Conservation (phyloP, 306 rosid genomes). For the Geum urbanum region DNA sequence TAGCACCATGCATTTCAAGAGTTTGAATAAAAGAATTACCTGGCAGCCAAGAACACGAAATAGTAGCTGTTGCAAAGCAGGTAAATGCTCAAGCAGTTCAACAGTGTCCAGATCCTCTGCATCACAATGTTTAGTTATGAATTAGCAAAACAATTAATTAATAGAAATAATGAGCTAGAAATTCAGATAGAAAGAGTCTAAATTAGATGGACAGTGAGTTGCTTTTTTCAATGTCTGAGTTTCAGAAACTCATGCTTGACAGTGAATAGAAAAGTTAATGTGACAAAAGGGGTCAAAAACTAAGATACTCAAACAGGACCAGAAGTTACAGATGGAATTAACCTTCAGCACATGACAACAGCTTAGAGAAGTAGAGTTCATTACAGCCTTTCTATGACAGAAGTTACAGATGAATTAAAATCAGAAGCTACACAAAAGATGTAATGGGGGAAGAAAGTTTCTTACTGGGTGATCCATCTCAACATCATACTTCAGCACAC, state of each 20-base stretch:
- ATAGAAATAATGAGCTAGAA: neutral
- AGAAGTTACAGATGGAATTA: neutral
- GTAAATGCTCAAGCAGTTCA: conserved; percentile 89
- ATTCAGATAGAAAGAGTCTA: neutral
- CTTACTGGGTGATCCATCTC: conserved; percentile 94
- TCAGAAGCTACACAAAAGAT: neutral
- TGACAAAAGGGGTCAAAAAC: neutral
- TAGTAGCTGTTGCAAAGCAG: conserved; percentile 90
- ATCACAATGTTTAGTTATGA: conserved; percentile 33
- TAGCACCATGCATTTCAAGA: conserved; percentile 13
- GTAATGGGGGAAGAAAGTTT: conserved; percentile 11
- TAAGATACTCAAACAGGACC: neutral
- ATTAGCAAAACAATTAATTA: conserved; percentile 1
- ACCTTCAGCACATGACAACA: too few species aligned
- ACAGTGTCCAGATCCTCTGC: conserved; percentile 95
- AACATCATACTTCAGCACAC: conserved; percentile 84
- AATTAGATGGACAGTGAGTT: neutral
- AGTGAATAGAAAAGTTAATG: neutral
- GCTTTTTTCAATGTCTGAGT: neutral
- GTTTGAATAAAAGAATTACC: conserved; percentile 41
- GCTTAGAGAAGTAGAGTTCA: too few species aligned
- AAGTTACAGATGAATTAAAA: neutral
- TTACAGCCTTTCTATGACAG: neutral
- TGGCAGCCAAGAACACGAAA: conserved; percentile 84
- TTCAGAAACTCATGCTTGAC: neutral